Conservation (phyloP, 1,284 basidiomycete species). For the Hypsizygus ulmarius region DNA sequence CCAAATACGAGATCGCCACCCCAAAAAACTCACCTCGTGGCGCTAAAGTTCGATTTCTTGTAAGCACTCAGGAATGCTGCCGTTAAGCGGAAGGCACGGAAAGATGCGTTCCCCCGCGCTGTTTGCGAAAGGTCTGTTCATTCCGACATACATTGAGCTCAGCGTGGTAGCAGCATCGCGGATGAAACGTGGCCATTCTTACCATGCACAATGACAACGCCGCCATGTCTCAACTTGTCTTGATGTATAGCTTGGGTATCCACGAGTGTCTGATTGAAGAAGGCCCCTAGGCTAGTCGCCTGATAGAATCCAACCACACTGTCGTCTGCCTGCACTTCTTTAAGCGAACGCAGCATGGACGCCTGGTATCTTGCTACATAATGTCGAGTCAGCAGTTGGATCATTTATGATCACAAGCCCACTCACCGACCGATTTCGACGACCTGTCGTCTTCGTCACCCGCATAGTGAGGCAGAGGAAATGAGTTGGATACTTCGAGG, state of each 20-base stretch:
- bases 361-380: slow-evolving; percentile 74
- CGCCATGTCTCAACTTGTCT: slow-evolving; percentile 78
- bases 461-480: slow-evolving; percentile 75
- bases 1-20: slow-evolving; percentile 16
- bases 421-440: slow-evolving; percentile 66
- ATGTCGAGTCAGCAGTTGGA: slow-evolving; percentile 10
- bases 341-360: slow-evolving; percentile 83
- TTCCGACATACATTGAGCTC: not conserved
- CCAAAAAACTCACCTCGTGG: slow-evolving; percentile 59
- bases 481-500: slow-evolving; percentile 91
- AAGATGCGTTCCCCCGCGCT: slow-evolving; percentile 82
- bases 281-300: slow-evolving; percentile 86
- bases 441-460: slow-evolving; percentile 79
- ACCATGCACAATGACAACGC: slow-evolving; percentile 92
- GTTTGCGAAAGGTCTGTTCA: slow-evolving; percentile 68
- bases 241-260: slow-evolving; percentile 87
- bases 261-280: slow-evolving; percentile 86
- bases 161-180: not conserved
- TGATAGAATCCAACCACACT: slow-evolving; percentile 98
- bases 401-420: slow-evolving; percentile 6
- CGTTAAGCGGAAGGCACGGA: slow-evolving; percentile 91
- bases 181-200: slow-evolving; percentile 23
- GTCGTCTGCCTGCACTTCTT: slow-evolving; percentile 93
- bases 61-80: slow-evolving; percentile 83
- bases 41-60: slow-evolving; percentile 86